Evolutionary conservation across 345 rosid genomes (phyloP), one percentile per base, ranked within the genome.

Genomic region (thale cress (Arabidopsis thaliana)): DNA sequence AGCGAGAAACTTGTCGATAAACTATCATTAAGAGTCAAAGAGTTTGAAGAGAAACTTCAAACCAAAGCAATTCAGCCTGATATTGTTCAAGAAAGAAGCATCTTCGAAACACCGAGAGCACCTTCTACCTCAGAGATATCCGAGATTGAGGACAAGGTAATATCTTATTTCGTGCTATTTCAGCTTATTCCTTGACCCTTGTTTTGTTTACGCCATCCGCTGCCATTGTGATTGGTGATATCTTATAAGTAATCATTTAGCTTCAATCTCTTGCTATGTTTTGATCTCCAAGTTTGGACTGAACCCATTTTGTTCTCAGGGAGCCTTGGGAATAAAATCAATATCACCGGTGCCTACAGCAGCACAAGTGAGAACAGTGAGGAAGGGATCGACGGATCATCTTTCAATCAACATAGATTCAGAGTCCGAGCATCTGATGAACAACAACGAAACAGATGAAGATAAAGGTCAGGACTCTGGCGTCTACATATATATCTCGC

Each of bases 321-420:
- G 81, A 58, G 60, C 87, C 10, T 72, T 72, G 70, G 94, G 77
- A 2, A 91, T 84, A 75, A 86, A 71, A 45, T 36, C 81, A 52
- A 58, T 82, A 69, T 67, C 93, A 71, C 79, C 95, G 50, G 88
- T 81, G 56, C 75, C 93, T 60, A 80, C 89, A 1, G 90, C 98
- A 82, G 93, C 96, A 55, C 97, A 87, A 24, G 80, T 84, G 34
- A 86, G 97, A 84, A 83, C 88, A 12, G 79, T 80, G 87, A 84
- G 90, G 74, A 94, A 94, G 81, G 98, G 91, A 60, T 88, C 98
- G 25, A 61, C 89, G 1, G 97, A 94, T 66, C 97, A 94, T 78
- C 97, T 91, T n/a, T 84, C 90, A 36, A 86, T 94, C 42, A 85
- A 80, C 77, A 81, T 94, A 61, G 98, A 88, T 65, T 64, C 78